These are phyloP conservation scores for Neurospora cerealis DNA, from an alignment of 495 filamentous ascomycete species.

Conservation along the genomic window DNA sequence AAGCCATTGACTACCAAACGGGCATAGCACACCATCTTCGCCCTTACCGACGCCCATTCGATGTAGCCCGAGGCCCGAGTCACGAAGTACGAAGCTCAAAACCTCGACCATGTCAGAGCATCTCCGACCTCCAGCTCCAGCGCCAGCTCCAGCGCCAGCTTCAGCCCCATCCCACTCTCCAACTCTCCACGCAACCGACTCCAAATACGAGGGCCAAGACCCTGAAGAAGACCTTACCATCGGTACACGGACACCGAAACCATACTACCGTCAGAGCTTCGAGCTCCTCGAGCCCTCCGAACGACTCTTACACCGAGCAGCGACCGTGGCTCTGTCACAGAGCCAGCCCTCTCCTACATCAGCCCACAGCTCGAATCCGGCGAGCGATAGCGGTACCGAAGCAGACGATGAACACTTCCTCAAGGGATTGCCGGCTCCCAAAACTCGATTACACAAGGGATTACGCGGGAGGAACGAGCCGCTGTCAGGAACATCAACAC, in stretches of 20 bases:
- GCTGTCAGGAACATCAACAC: conserved; percentile 42
- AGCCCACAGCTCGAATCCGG: conserved; percentile 40
- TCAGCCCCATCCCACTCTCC: neutral
- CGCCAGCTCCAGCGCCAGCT: neutral
- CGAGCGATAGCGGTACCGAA: conserved; percentile 84
- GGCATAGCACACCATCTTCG: neutral
- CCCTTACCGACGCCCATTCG: neutral
- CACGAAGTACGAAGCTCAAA: neutral
- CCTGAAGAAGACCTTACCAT: conserved; percentile 29
- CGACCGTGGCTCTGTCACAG: neutral
- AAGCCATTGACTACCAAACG: neutral
- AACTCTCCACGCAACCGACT: conserved; percentile 4
- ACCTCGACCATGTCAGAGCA: conserved; percentile 27
- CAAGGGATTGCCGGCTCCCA: conserved; percentile 71
- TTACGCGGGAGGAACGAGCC: conserved; percentile 44
- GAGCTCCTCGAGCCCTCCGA: conserved; percentile 39
- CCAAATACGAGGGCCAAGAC: conserved; percentile 12
- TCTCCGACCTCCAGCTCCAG: conserved; percentile 20
- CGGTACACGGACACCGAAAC: conserved; percentile 67
- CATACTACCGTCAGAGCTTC: conserved; percentile 51
- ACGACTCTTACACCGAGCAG: conserved; percentile 10
- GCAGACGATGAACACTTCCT: conserved; percentile 81
- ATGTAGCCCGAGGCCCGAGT: conserved; percentile 5
- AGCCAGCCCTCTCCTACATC: conserved; percentile 13
- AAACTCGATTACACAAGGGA: conserved; percentile 61